Conservation (phyloP, 306 rosid species). For the Cicer judaicum region DNA sequence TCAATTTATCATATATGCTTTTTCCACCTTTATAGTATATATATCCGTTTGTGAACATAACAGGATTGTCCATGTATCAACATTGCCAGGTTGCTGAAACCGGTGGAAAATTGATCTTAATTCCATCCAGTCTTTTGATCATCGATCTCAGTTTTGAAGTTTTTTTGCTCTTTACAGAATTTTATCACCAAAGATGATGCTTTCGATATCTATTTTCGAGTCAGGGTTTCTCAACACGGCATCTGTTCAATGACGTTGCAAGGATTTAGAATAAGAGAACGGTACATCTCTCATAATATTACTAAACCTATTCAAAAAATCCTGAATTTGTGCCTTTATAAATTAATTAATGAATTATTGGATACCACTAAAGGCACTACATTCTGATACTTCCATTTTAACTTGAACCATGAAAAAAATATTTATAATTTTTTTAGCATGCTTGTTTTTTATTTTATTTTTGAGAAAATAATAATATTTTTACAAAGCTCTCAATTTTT, state of each 20-base stretch:
- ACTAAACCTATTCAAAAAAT: constrained; percentile 21
- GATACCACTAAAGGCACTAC: constrained; percentile 17
- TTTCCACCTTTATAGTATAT: constrained; percentile 33
- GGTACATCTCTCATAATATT: constrained; percentile 11
- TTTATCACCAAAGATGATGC: constrained; percentile 44
- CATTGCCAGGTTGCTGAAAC: constrained; percentile 51
- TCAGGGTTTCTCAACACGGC: constrained; percentile 46
- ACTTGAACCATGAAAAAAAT: constrained; percentile 20
- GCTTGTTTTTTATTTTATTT: not conserved
- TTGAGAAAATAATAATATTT: not conserved
- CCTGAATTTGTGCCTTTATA: constrained; percentile 32
- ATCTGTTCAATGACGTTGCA: constrained; percentile 40
- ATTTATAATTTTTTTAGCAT: not conserved
- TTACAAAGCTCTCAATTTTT: not conserved
- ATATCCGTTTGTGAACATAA: constrained; percentile 45
- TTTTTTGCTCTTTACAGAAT: constrained; percentile 45
- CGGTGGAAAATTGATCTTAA: constrained; percentile 47
- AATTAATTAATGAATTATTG: constrained; percentile 8
- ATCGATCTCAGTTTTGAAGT: constrained; percentile 38
- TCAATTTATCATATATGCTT: constrained; percentile 36
- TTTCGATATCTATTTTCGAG: constrained; percentile 40
- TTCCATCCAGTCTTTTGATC: constrained; percentile 40
- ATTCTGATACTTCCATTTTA: not conserved
- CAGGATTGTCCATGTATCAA: constrained; percentile 49
- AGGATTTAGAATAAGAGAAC: constrained; percentile 30